Conservation (phyloP, 2,329 filamentous ascomycete genomes). For the Xylariaceae sp. region DNA sequence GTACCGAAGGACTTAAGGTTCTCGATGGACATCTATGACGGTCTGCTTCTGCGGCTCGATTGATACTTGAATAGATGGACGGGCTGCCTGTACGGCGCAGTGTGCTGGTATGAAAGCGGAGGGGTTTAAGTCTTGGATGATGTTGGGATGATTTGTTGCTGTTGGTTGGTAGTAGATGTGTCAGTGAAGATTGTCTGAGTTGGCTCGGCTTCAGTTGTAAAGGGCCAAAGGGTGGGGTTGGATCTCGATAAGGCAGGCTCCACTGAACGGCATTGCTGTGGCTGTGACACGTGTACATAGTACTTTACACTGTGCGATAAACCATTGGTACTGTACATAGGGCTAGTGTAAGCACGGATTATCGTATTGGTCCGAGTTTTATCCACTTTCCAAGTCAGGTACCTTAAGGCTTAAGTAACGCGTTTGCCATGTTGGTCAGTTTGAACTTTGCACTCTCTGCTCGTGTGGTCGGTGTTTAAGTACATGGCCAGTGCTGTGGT, state of each 20-base stretch:
- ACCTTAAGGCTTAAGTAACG: too few relatives aligned
- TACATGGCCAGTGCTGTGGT: too few relatives aligned
- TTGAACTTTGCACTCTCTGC: too few relatives aligned
- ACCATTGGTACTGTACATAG: too few relatives aligned
- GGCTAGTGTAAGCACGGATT: too few relatives aligned
- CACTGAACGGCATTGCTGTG: not conserved
- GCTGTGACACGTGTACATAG: too few relatives aligned
- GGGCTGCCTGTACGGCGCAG: not conserved
- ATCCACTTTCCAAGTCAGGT: too few relatives aligned
- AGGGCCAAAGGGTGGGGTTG: slow-evolving; percentile 10
- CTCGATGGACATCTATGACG: slow-evolving; percentile 78
- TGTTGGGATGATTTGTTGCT: not conserved
- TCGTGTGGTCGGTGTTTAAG: too few relatives aligned
- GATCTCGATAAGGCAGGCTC: slow-evolving; percentile 1
- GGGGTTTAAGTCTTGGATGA: not conserved
- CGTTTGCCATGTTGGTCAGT: too few relatives aligned
- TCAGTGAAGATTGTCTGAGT: not conserved
- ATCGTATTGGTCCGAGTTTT: too few relatives aligned
- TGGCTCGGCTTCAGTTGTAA: not conserved
- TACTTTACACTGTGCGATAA: too few relatives aligned
- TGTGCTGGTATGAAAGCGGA: slow-evolving; percentile 1
- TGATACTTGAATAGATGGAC: not conserved
- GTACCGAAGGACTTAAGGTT: slow-evolving; percentile 93
- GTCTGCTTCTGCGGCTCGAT: slow-evolving; percentile 1
- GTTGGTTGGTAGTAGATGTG: not conserved